Evolutionary conservation across 2,329 filamentous ascomycete genomes (phyloP).

Genomic region (Aciculosporium take): DNA sequence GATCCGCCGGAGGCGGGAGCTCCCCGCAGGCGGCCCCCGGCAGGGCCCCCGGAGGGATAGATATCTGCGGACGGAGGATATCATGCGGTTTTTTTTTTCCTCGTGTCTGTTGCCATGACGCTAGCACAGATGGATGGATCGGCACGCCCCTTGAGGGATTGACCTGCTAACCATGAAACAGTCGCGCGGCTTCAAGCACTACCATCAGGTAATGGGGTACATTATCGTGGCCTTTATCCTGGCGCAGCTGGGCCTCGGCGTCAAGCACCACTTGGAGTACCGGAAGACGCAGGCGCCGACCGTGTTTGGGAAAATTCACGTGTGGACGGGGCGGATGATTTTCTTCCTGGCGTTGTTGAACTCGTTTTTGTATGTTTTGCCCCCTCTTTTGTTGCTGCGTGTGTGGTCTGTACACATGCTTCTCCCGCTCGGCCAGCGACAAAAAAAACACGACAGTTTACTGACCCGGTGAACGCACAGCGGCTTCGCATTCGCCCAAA

Average conservation of each 20-base stretch:
- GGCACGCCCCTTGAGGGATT: too few relatives aligned
- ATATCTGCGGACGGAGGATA: too few relatives aligned
- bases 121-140: too few relatives aligned
- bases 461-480: slow-evolving; percentile 16
- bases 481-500: slow-evolving; percentile 43
- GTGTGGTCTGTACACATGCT: too few relatives aligned
- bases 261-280: slow-evolving; percentile 40
- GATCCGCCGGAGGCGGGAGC: too few relatives aligned
- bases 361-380: slow-evolving; percentile 35
- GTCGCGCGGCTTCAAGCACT: slow-evolving; percentile 36
- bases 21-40: too few relatives aligned
- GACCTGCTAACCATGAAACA: slow-evolving; percentile 14
- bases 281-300: slow-evolving; percentile 34
- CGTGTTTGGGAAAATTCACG: slow-evolving; percentile 37
- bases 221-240: slow-evolving; percentile 37
- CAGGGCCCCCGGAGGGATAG: too few relatives aligned
- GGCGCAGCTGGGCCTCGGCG: slow-evolving; percentile 38
- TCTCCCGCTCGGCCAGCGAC: too few relatives aligned
- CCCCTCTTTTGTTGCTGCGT: background rate
- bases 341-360: slow-evolving; percentile 41
- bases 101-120: background rate
- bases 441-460: background rate
- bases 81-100: too few relatives aligned
- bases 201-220: slow-evolving; percentile 46
- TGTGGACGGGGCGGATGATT: slow-evolving; percentile 41